These are phyloP conservation scores for Camellia lanceoleosa DNA, from an alignment of 148 eudicot genomes.

Conservation along the genomic window DNA sequence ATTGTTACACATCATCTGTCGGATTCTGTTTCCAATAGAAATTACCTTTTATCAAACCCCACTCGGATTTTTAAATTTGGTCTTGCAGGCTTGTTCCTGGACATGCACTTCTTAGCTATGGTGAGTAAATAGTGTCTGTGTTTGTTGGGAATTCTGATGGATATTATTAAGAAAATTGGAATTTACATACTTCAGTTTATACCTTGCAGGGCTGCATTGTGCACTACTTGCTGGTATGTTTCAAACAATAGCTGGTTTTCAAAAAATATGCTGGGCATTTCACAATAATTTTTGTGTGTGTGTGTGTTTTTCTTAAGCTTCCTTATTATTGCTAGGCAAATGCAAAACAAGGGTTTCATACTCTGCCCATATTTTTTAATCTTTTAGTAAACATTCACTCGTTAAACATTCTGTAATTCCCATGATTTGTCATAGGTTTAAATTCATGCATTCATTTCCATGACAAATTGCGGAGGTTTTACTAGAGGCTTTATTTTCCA, in stretches of 20 bases:
- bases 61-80: not conserved
- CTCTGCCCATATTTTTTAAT: too few species aligned
- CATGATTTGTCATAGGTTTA: too few species aligned
- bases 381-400: too few species aligned
- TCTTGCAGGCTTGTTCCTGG: slow-evolving; percentile 85
- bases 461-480: too few species aligned
- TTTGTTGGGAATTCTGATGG: not conserved
- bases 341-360: too few species aligned
- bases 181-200: slow-evolving; percentile 16
- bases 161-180: not conserved
- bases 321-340: too few species aligned
- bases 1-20: not conserved
- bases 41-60: not conserved
- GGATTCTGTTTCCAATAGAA: not conserved
- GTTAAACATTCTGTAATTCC: too few species aligned
- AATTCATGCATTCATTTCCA: too few species aligned
- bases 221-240: slow-evolving; percentile 91
- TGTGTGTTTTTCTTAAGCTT: too few species aligned
- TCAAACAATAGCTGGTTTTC: not conserved
- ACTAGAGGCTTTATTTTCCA: too few species aligned
- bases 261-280: not conserved
- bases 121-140: slow-evolving; percentile 36
- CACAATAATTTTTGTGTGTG: not conserved
- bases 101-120: slow-evolving; percentile 88
- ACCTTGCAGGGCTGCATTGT: slow-evolving; percentile 81